phyloP scores from a whole-genome alignment of 2,329 filamentous ascomycete species.

The Calonectria hongkongensis region DNA sequence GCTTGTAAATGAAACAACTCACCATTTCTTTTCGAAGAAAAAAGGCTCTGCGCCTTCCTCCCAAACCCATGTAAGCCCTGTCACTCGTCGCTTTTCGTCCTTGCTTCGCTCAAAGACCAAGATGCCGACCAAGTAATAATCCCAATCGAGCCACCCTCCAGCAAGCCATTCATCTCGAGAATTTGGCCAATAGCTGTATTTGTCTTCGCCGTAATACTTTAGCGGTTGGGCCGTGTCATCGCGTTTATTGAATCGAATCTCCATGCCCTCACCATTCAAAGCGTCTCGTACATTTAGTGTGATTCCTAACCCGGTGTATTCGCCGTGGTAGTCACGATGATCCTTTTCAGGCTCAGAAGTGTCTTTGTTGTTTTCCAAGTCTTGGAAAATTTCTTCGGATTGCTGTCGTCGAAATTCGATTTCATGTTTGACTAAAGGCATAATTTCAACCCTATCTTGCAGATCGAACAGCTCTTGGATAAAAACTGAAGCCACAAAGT shows the following conservation, averaged over 20 bases:
- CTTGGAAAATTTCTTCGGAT: not conserved
- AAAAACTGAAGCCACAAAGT: slow-evolving; percentile 4
- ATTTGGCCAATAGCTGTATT: slow-evolving; percentile 15
- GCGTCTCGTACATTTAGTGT: not conserved
- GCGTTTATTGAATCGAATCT: not conserved
- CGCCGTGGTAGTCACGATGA: not conserved
- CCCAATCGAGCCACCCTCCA: slow-evolving; percentile 14
- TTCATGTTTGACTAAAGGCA: not conserved
- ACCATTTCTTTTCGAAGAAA: not conserved
- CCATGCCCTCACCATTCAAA: not conserved
- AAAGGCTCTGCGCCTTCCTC: slow-evolving; percentile 10
- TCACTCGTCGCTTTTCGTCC: not conserved
- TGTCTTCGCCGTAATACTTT: not conserved
- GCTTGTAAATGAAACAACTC: not conserved
- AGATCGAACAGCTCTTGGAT: slow-evolving; percentile 9
- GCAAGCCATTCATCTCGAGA: slow-evolving; percentile 20
- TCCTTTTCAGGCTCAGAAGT: not conserved
- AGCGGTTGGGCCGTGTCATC: not conserved
- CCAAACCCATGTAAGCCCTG: slow-evolving; percentile 10
- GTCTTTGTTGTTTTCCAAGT: slow-evolving; percentile 6
- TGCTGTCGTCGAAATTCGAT: not conserved
- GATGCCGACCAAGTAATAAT: slow-evolving; percentile 13
- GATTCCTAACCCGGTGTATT: slow-evolving; percentile 6
- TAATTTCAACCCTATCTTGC: not conserved
- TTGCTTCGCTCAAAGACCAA: slow-evolving; percentile 1